Base-by-base conservation (phyloP, 176 grass and related monocot genomes). In the Juncus inflexus region DNA sequence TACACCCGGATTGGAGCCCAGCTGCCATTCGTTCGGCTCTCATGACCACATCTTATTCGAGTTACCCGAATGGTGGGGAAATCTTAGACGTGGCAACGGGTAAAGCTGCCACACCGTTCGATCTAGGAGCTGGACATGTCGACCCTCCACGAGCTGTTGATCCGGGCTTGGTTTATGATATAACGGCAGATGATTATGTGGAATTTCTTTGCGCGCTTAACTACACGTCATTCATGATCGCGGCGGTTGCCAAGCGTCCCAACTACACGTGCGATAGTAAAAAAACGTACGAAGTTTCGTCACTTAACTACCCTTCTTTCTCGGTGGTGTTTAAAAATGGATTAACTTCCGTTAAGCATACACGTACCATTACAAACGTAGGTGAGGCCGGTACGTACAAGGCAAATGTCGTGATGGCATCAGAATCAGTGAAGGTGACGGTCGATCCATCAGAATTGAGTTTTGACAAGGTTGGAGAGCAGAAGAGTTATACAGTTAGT, bases 241-340 rank as follows among this genome's bases (percentile, higher is more conserved):
- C 79, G 3, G 69, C 66, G 0, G 66, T 97, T 37, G 77, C 92
- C 61, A 88, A 88, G 66, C 79, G 63, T 38, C 5, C 80, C 9
- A 76, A 82, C 50, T 74, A 83, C 57, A 58, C 35, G 4, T 97
- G 94, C 76, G 71, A 51, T 81, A 3, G 42, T 11, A 82, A 79
- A 54, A 77, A 69, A 19, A 64, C 67, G 1, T 92, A 84, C 71
- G 51, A 66, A 6, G 94, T 82, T 66, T 37, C 83, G 1, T 77
- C 71, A 53, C 82, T 97, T 56, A 97, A 97, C 75, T 97, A 97
- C 82, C 94, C 94, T 28, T 91, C 92, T 2, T 97, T 97, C 82
- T 66, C 82, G 3, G 92, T 91, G 6, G 41, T 59, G 58, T 80
- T 97, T 52, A 37, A 64, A 0, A 69, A 61, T 0, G 69, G 54